These are phyloP conservation scores for Kodamaea alishanica DNA, from an alignment of 1,139 yeast genomes.

Conservation along the genomic window DNA sequence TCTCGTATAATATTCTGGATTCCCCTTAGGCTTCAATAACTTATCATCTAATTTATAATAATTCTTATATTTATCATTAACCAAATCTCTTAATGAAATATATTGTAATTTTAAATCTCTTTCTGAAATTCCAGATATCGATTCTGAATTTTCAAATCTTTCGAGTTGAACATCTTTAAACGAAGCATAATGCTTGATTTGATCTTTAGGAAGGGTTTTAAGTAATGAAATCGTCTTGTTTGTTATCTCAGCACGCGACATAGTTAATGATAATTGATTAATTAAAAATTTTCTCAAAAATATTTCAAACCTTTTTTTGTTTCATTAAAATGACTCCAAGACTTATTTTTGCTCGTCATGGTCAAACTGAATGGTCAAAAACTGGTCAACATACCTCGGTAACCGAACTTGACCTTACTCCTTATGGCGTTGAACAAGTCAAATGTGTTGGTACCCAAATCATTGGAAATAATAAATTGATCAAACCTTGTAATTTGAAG, in stretches of 20 bases:
- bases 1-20: conserved; percentile 73
- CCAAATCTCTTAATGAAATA: conserved; percentile 54
- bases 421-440: conserved; percentile 75
- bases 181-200: conserved; percentile 61
- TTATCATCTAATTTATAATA: conserved; percentile 65
- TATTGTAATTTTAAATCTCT: conserved; percentile 59
- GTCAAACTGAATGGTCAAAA: conserved; percentile 95
- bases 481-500: conserved; percentile 61
- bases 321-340: conserved; percentile 52
- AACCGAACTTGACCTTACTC: conserved; percentile 78
- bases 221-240: conserved; percentile 38
- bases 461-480: conserved; percentile 49
- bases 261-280: neutral
- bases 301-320: conserved; percentile 1
- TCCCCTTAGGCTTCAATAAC: conserved; percentile 73
- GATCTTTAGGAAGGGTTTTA: conserved; percentile 58
- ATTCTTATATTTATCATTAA: conserved; percentile 58
- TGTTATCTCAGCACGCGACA: conserved; percentile 22
- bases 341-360: conserved; percentile 77
- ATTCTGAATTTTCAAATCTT: conserved; percentile 36
- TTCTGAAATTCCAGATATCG: conserved; percentile 31
- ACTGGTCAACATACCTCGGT: conserved; percentile 86
- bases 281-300: neutral
- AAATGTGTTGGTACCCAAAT: conserved; percentile 65
- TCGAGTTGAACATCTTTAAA: conserved; percentile 63